Conservation (phyloP, 2,329 filamentous ascomycete species). For the Colletotrichum truncatum region DNA sequence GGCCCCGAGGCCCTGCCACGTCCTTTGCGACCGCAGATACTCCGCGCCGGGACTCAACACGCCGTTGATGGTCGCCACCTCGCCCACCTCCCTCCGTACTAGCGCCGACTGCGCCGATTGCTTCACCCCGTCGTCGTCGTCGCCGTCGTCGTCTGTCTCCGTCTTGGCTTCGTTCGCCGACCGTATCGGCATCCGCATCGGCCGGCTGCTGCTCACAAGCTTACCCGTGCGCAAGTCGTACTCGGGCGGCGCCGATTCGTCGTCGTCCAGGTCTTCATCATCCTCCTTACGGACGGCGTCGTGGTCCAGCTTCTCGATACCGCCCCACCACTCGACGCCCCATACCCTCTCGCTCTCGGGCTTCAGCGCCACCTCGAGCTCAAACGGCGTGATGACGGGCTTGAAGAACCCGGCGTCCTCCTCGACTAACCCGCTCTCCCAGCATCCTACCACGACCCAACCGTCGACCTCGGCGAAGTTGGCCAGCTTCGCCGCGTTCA, state of each 20-base stretch:
- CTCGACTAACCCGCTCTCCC: constrained; percentile 94
- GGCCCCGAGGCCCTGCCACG: constrained; percentile 91
- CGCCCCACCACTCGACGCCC: constrained; percentile 89
- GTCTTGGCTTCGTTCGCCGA: constrained; percentile 6
- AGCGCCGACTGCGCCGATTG: constrained; percentile 53
- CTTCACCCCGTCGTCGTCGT: constrained; percentile 35
- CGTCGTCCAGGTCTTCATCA: constrained; percentile 50
- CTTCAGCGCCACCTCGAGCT: constrained; percentile 81
- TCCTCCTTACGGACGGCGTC: constrained; percentile 28
- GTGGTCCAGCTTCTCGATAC: constrained; percentile 77
- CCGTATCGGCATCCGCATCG: constrained; percentile 65
- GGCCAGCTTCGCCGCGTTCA: constrained; percentile 94
- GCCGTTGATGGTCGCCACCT: constrained; percentile 84
- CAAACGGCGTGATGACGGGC: constrained; percentile 94
- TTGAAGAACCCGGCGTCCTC: constrained; percentile 84
- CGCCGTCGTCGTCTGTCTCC: constrained; percentile 29
- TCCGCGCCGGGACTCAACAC: constrained; percentile 92
- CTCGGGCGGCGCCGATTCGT: constrained; percentile 84
- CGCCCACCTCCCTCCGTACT: constrained; percentile 68
- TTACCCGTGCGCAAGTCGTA: constrained; percentile 91
- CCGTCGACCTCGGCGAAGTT: constrained; percentile 96
- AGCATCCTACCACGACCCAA: constrained; percentile 98
- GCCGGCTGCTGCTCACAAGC: constrained; percentile 81
- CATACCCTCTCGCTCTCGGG: constrained; percentile 81
- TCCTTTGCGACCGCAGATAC: constrained; percentile 81